Conservation (phyloP, 2,329 filamentous ascomycete species). For the Fonsecaea erecta region DNA sequence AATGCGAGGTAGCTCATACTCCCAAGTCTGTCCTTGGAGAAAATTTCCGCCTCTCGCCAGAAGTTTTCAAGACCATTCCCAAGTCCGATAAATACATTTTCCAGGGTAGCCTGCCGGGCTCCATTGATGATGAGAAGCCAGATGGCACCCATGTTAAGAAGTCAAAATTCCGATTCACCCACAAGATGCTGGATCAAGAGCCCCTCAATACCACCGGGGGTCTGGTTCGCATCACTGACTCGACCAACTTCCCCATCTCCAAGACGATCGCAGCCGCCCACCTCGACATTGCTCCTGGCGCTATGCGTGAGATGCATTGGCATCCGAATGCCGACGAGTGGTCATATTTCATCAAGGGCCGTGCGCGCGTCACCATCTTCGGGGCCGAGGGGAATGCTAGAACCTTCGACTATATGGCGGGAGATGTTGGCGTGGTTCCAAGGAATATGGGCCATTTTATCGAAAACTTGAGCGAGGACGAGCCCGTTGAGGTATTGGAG, state of each 20-base stretch:
- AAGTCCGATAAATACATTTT: slow-evolving; percentile 75
- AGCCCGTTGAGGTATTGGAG: slow-evolving; percentile 75
- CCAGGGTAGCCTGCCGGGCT: slow-evolving; percentile 67
- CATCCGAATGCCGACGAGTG: slow-evolving; percentile 79
- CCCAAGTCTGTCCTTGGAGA: slow-evolving; percentile 73
- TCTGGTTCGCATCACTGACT: slow-evolving; percentile 74
- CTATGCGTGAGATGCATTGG: slow-evolving; percentile 81
- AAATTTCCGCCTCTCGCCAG: slow-evolving; percentile 74
- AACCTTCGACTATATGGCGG: slow-evolving; percentile 76
- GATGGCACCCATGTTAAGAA: slow-evolving; percentile 65
- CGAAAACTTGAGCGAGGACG: slow-evolving; percentile 75
- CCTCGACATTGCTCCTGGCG: slow-evolving; percentile 71
- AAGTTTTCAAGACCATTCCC: slow-evolving; percentile 72
- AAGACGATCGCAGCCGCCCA: slow-evolving; percentile 74
- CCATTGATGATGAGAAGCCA: slow-evolving; percentile 68
- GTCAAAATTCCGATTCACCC: slow-evolving; percentile 71
- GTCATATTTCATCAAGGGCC: slow-evolving; percentile 76
- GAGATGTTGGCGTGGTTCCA: slow-evolving; percentile 78
- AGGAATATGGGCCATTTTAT: slow-evolving; percentile 80
- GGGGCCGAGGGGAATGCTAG: slow-evolving; percentile 69
- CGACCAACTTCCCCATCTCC: slow-evolving; percentile 74
- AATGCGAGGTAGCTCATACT: slow-evolving; percentile 60
- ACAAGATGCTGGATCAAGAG: slow-evolving; percentile 72
- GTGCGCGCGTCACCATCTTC: slow-evolving; percentile 75
- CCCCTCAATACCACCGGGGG: slow-evolving; percentile 71